These are phyloP conservation scores for Syncephalastrum racemosum DNA, from an alignment of 371 early-diverging fungal species.

Conservation along the genomic window DNA sequence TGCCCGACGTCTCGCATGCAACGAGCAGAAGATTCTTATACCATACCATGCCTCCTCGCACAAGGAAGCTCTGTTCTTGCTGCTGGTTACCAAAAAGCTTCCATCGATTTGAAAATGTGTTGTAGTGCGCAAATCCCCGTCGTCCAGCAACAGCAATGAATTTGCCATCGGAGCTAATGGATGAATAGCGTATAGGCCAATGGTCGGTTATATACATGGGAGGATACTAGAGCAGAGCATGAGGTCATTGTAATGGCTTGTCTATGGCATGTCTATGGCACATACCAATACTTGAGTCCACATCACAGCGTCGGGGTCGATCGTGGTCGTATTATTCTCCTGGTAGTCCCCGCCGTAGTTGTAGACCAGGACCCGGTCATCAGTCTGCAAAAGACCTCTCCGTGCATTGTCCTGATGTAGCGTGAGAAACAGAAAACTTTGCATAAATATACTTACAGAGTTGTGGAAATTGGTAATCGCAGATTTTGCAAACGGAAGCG, in stretches of 20 bases:
- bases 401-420: slow-evolving; percentile 63
- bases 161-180: slow-evolving; percentile 67
- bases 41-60: slow-evolving; percentile 80
- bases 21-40: slow-evolving; percentile 70
- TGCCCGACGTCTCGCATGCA: slow-evolving; percentile 50
- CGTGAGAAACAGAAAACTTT: neutral
- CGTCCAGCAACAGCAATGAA: slow-evolving; percentile 81
- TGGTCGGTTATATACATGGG: slow-evolving; percentile 75
- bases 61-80: slow-evolving; percentile 78
- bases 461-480: slow-evolving; percentile 57
- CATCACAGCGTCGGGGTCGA: slow-evolving; percentile 72
- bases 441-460: slow-evolving; percentile 38
- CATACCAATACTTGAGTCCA: slow-evolving; percentile 77
- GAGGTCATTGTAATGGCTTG: neutral
- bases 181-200: slow-evolving; percentile 80
- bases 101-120: slow-evolving; percentile 74
- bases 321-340: slow-evolving; percentile 67
- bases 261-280: neutral
- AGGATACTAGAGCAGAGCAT: slow-evolving; percentile 55
- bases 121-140: slow-evolving; percentile 80
- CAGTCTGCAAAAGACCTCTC: slow-evolving; percentile 64
- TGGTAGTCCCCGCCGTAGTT: slow-evolving; percentile 62
- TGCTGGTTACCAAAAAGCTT: slow-evolving; percentile 84
- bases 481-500: slow-evolving; percentile 70
- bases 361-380: slow-evolving; percentile 75